Percentiles rank a stretch among this genome's conserved stretches.
Conservation (phyloP, 305 asterid species). For the Rubia balearica region DNA sequence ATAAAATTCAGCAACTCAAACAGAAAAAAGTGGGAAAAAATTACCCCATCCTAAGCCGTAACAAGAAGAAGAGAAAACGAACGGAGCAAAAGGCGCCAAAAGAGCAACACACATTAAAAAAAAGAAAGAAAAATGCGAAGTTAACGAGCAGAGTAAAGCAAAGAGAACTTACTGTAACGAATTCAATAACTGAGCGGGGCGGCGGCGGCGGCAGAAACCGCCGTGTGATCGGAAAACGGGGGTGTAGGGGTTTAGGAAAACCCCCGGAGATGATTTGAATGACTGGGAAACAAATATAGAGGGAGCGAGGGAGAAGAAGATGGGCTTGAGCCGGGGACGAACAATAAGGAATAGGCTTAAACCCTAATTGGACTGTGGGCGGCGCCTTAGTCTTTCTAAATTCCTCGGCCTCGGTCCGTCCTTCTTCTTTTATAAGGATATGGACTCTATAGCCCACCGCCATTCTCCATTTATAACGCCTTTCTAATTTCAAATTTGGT, state of each 20-base stretch:
- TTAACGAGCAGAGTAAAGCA: neutral
- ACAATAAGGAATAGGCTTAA: neutral
- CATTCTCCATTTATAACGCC: too few relatives aligned
- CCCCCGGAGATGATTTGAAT: constrained; percentile 12
- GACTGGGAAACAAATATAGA: neutral
- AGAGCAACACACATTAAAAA: neutral
- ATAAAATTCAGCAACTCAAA: neutral
- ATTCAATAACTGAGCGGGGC: neutral
- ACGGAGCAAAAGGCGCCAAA: constrained; percentile 10
- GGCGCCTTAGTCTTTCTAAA: neutral
- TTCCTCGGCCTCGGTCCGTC: neutral
- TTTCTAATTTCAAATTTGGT: too few relatives aligned
- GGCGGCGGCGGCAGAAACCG: neutral
- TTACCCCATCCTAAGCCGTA: neutral
- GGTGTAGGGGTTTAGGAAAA: constrained; percentile 12
- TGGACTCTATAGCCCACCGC: too few relatives aligned
- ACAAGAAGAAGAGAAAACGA: neutral
- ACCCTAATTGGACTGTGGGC: constrained; percentile 22
- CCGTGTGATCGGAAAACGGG: neutral
- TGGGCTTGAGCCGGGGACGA: constrained; percentile 22
- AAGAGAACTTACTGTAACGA: neutral
- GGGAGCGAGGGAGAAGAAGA: constrained; percentile 8
- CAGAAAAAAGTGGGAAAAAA: neutral
- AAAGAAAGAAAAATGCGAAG: neutral
- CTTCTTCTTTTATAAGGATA: too few relatives aligned